phyloP scores from a whole-genome alignment of 352 stramenopile species.

The Phytophthora pisi region DNA sequence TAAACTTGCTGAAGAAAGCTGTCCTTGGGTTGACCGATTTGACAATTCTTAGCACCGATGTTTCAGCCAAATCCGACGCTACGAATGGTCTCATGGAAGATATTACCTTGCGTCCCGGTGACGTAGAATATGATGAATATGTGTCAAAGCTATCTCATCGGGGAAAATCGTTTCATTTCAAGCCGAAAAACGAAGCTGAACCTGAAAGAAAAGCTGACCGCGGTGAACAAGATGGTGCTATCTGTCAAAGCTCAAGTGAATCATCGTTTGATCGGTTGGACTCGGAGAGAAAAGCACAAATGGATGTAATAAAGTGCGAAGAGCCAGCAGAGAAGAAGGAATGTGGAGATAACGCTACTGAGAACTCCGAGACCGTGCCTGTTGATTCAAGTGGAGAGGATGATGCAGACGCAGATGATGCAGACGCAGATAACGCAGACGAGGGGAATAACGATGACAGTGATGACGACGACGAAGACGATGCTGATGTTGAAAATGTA shows the following conservation, averaged over 20 bases:
- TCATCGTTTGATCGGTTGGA: not conserved
- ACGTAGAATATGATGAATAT: conserved; percentile 46
- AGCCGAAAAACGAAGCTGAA: conserved; percentile 13
- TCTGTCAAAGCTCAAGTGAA: not conserved
- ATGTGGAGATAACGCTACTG: conserved; percentile 1
- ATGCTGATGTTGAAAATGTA: conserved; percentile 15
- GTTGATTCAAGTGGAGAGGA: conserved; percentile 18
- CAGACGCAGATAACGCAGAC: conserved; percentile 17
- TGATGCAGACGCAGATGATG: conserved; percentile 13
- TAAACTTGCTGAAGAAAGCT: conserved; percentile 38
- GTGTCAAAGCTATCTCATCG: conserved; percentile 33
- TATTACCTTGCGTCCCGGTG: conserved; percentile 23
- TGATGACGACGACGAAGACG: conserved; percentile 35
- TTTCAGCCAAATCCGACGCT: conserved; percentile 1
- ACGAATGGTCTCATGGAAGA: not conserved
- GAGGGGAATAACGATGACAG: conserved; percentile 56
- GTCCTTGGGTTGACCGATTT: conserved; percentile 28
- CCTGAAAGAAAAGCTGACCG: not conserved
- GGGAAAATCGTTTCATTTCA: conserved; percentile 42
- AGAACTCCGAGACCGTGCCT: not conserved
- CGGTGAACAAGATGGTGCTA: not conserved
- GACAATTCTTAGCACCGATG: not conserved
- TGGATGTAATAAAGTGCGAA: not conserved
- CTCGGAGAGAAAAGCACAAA: not conserved
- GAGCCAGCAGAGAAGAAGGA: conserved; percentile 7